These are phyloP conservation scores for Leonotis leonurus DNA, from an alignment of 257 asterid genomes.

Conservation along the genomic window DNA sequence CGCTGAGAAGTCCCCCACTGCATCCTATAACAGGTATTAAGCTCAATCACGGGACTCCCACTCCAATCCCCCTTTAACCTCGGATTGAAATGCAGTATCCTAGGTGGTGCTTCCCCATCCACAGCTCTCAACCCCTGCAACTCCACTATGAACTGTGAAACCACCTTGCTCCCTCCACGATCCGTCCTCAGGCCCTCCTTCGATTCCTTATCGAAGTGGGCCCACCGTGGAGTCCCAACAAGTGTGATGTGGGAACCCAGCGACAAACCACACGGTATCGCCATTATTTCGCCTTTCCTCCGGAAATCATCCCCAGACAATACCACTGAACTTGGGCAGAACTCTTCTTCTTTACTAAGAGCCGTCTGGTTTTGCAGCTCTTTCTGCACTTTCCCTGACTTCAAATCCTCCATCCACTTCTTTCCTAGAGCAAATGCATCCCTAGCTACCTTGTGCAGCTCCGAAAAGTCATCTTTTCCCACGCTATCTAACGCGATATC, in stretches of 20 bases:
- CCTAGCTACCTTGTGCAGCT: constrained; percentile 58
- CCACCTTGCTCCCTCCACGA: constrained; percentile 31
- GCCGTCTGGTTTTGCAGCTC: constrained; percentile 31
- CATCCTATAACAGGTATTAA: constrained; percentile 87
- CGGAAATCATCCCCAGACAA: constrained; percentile 39
- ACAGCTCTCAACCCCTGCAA: constrained; percentile 79
- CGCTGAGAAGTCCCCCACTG: constrained; percentile 87
- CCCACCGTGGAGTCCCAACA: constrained; percentile 65
- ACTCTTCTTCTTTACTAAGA: constrained; percentile 27
- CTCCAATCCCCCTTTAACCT: constrained; percentile 96
- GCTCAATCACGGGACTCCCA: constrained; percentile 71
- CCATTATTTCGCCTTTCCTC: constrained; percentile 46
- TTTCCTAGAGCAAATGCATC: constrained; percentile 73
- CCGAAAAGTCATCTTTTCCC: constrained; percentile 52
- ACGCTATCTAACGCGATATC: constrained; percentile 44
- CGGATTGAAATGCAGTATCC: constrained; percentile 84
- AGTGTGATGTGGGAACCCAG: constrained; percentile 88
- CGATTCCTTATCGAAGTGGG: constrained; percentile 37
- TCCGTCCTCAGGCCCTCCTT: constrained; percentile 33
- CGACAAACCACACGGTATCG: constrained; percentile 81
- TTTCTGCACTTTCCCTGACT: constrained; percentile 40
- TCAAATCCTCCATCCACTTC: constrained; percentile 50
- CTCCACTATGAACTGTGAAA: constrained; percentile 82
- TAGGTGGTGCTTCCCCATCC: constrained; percentile 96
- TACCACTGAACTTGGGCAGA: constrained; percentile 63